Evolutionary conservation across 2,329 filamentous ascomycete genomes (phyloP), one percentile per base, ranked within the genome.

Genomic region (Rutstroemia sp.): DNA sequence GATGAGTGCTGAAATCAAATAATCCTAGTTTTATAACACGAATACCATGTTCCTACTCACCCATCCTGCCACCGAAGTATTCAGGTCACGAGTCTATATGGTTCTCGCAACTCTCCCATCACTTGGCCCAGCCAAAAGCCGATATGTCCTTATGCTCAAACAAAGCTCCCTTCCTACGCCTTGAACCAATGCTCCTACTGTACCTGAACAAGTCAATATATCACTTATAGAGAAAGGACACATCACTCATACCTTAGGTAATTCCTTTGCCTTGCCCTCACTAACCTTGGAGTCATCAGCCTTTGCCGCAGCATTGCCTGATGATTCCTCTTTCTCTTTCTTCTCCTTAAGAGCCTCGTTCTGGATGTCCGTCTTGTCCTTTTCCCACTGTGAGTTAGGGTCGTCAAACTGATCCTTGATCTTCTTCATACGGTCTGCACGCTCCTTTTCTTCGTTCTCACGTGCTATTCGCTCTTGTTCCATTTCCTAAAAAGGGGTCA

Each of bases 321-420:
- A 25, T 2, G 42, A 16, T 27, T 21, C 10, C 44, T 58, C 64
- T 48, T 66, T 63, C 58, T 69, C 68, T 53, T 70, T 68, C 62
- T 78, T 76, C 55, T 84, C 82, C 59, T 81, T 75, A 59, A 82
- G 75, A 7, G 81, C 81, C 53, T 88, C 75, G 59, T 89, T 81
- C 62, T 87, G 81, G 65, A 96, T 86, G 41, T 86, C 83, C 5
- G 84, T 79, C 74, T 94, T 95, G 70, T 96, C 92, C 71, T 92
- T 87, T 68, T 95, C 88, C 90, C 92, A 96, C 69, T 96, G 88
- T 45, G 77, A 78, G 60, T 82, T 86, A 27, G 87, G 76, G 61
- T 92, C 87, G 51, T 87, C 82, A 68, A 95, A 96, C 48, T 88
- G 79, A 54, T 89, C 84, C 65, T 92, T 87, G 59, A 94, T 83